These are phyloP conservation scores for Cryptococcus jaspeensis DNA, from an alignment of 1,284 basidiomycete genomes.

Conservation along the genomic window DNA sequence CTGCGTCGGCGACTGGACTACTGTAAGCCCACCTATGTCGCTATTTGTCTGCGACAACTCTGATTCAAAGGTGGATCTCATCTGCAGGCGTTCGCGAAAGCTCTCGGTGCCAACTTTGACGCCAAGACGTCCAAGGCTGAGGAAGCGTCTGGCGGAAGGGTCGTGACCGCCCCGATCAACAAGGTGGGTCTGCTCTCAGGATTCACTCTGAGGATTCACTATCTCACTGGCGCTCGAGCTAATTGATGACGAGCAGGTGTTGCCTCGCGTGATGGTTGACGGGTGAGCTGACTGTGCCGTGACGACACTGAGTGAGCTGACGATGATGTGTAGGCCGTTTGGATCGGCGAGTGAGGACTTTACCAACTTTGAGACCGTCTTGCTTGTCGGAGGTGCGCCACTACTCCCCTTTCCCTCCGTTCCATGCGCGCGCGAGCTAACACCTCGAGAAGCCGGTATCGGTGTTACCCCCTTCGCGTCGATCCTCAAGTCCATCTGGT, in stretches of 20 bases:
- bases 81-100: slow-evolving; percentile 61
- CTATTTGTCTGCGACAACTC: background rate
- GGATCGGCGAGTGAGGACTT: slow-evolving; percentile 82
- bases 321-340: slow-evolving; percentile 59
- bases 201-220: background rate
- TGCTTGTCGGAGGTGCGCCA: slow-evolving; percentile 67
- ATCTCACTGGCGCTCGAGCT: no score
- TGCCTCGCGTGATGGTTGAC: slow-evolving; percentile 86
- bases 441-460: slow-evolving; percentile 61
- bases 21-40: slow-evolving; percentile 36
- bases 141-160: slow-evolving; percentile 47
- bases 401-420: background rate
- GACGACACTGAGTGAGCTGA: background rate
- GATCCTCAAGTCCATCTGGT: slow-evolving; percentile 87
- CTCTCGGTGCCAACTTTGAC: slow-evolving; percentile 78
- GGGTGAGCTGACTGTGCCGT: slow-evolving; percentile 40
- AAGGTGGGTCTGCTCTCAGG: slow-evolving; percentile 15
- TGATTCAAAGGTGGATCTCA: background rate
- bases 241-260: slow-evolving; percentile 59
- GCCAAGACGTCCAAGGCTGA: slow-evolving; percentile 55
- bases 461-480: slow-evolving; percentile 91
- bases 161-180: slow-evolving; percentile 40
- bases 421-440: background rate
- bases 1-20: slow-evolving; percentile 80
- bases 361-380: slow-evolving; percentile 67